Percentiles rank a stretch among this genome's conserved stretches.
Conservation (phyloP, 148 eudicot species). For the Oxyria digyna region DNA sequence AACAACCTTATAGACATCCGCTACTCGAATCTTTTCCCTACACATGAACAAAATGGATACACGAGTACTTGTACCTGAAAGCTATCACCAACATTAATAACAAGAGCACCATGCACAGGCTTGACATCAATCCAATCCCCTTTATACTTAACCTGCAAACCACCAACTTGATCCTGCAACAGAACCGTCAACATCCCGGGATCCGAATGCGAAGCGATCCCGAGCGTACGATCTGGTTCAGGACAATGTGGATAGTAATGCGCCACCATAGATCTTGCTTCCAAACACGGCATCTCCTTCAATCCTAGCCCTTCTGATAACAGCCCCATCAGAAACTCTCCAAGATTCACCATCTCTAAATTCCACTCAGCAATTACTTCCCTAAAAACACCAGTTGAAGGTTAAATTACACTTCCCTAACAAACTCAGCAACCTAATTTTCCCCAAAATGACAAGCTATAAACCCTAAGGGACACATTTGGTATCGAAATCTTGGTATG, state of each 20-base stretch:
- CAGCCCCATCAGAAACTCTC: constrained; percentile 17
- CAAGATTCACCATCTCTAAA: constrained; percentile 19
- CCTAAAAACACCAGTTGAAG: constrained; percentile 7
- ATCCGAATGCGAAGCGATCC: constrained; percentile 33
- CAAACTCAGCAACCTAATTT: too few species aligned
- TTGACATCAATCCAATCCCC: constrained; percentile 29
- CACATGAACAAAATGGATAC: too few species aligned
- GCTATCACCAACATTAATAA: constrained; percentile 31
- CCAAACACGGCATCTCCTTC: constrained; percentile 11
- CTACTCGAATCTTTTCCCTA: too few species aligned
- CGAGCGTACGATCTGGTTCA: constrained; percentile 28
- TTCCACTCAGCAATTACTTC: constrained; percentile 24
- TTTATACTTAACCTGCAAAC: constrained; percentile 29
- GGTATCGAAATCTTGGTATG: too few species aligned
- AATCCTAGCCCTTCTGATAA: constrained; percentile 31
- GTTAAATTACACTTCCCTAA: too few species aligned
- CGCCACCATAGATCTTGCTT: constrained; percentile 8
- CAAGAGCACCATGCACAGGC: constrained; percentile 27
- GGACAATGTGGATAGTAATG: constrained; percentile 38
- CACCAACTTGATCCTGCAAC: constrained; percentile 31
- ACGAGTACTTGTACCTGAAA: too few species aligned
- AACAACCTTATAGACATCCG: too few species aligned
- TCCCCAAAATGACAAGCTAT: too few species aligned
- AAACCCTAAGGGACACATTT: too few species aligned
- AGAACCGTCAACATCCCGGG: constrained; percentile 27